Evolutionary conservation across 1,139 yeast species (phyloP).

Genomic region (Pichia kudriavzevii): DNA sequence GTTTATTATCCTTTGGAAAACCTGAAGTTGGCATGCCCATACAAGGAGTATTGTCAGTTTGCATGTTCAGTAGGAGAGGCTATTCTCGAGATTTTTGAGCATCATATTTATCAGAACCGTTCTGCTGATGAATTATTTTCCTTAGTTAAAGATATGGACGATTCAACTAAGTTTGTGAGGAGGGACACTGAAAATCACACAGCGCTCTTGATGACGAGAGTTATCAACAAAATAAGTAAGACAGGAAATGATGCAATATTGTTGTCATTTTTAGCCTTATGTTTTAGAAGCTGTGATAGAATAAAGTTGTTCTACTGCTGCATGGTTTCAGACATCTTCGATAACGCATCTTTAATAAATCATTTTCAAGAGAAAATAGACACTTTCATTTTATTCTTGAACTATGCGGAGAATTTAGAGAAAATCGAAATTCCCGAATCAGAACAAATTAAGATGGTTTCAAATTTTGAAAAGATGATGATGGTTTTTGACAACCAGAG

Average conservation of each 20-base stretch:
- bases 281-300: constrained; percentile 6
- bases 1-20: constrained; percentile 3
- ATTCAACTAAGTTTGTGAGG: constrained; percentile 1
- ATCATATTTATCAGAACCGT: too few species aligned
- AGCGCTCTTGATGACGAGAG: constrained; percentile 3
- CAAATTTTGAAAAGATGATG: constrained; percentile 1
- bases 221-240: constrained; percentile 4
- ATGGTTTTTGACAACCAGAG: background rate
- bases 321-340: constrained; percentile 8
- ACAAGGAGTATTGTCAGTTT: constrained; percentile 3
- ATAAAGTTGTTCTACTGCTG: constrained; percentile 6
- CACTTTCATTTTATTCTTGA: constrained; percentile 7
- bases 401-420: constrained; percentile 3
- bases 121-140: background rate
- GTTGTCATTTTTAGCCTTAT: constrained; percentile 6
- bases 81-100: constrained; percentile 3
- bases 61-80: constrained; percentile 1
- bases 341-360: background rate
- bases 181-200: too few species aligned
- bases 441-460: constrained; percentile 2
- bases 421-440: constrained; percentile 2
- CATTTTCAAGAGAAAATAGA: background rate
- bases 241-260: constrained; percentile 5
- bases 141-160: constrained; percentile 2
- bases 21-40: constrained; percentile 1